Evolutionary conservation across 176 grass and related monocot species (phyloP).

Genomic region (Cenchrus fungigraminus): DNA sequence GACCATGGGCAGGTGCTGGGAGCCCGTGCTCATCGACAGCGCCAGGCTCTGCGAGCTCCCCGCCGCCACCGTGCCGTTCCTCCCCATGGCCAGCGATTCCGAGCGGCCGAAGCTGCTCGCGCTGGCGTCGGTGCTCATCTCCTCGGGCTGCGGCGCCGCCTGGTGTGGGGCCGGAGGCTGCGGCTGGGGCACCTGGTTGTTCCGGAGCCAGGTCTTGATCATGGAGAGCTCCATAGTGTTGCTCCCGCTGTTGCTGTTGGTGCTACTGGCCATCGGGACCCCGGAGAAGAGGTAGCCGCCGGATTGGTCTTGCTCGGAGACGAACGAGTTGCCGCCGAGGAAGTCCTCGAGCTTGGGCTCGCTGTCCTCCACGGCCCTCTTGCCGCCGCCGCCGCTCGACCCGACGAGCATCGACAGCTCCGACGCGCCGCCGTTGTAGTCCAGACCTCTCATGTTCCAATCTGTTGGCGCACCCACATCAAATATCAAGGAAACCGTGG

Average conservation of each 20-base stretch:
- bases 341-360: conserved; percentile 97
- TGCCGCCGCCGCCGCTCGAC: conserved; percentile 54
- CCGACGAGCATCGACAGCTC: conserved; percentile 97
- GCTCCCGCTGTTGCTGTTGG: conserved; percentile 47
- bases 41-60: conserved; percentile 67
- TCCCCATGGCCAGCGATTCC: conserved; percentile 39
- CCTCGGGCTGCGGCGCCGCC: conserved; percentile 34
- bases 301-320: conserved; percentile 70
- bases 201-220: conserved; percentile 94
- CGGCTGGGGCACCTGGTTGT: conserved; percentile 53
- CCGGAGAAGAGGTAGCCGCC: conserved; percentile 66
- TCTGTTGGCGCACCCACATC: conserved; percentile 50
- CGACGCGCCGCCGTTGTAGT: conserved; percentile 68
- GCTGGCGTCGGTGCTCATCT: conserved; percentile 65
- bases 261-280: conserved; percentile 44
- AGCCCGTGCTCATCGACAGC: conserved; percentile 93
- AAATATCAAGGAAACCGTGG: conserved; percentile 40
- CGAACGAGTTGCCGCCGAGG: conserved; percentile 85
- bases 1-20: conserved; percentile 57
- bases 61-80: conserved; percentile 43
- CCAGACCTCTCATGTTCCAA: conserved; percentile 81
- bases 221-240: conserved; percentile 86
- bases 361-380: conserved; percentile 45
- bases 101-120: conserved; percentile 57
- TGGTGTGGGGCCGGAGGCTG: conserved; percentile 4